phyloP scores from a whole-genome alignment of 78 protist genomes.

The Emiliania huxleyi region DNA sequence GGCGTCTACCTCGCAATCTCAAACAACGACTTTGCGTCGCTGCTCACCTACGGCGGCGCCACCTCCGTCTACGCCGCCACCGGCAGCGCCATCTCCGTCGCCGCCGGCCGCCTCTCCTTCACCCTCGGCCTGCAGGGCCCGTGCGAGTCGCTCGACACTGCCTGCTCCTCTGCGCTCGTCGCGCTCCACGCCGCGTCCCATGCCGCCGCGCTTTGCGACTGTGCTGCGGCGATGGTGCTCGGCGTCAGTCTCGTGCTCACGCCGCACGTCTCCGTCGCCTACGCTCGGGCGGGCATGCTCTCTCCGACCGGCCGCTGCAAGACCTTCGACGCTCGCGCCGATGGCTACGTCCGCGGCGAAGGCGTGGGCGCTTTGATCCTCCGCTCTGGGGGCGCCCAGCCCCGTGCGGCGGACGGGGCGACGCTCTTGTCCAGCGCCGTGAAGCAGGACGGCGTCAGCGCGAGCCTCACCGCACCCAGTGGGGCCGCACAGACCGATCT shows the following conservation, averaged over 20 bases:
- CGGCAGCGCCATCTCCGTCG: neutral
- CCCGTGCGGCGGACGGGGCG: neutral
- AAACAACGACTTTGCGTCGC: neutral
- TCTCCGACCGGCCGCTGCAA: neutral
- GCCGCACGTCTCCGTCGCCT: neutral
- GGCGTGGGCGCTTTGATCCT: neutral
- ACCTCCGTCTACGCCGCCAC: neutral
- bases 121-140: constrained; percentile 80
- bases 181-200: neutral
- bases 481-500: neutral
- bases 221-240: neutral
- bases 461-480: neutral
- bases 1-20: neutral
- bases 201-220: neutral
- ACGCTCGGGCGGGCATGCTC: neutral
- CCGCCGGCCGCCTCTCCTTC: constrained; percentile 67
- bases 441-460: neutral
- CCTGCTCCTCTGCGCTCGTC: constrained; percentile 3
- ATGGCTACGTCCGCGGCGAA: neutral
- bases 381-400: neutral
- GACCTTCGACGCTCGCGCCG: neutral
- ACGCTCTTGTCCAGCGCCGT: neutral
- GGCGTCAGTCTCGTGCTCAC: neutral
- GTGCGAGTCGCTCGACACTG: constrained; percentile 65
- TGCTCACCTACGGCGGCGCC: neutral